Evolutionary conservation across 805 yeast species (phyloP), one percentile per base, ranked within the genome.

Genomic region (Pichia occidentalis): DNA sequence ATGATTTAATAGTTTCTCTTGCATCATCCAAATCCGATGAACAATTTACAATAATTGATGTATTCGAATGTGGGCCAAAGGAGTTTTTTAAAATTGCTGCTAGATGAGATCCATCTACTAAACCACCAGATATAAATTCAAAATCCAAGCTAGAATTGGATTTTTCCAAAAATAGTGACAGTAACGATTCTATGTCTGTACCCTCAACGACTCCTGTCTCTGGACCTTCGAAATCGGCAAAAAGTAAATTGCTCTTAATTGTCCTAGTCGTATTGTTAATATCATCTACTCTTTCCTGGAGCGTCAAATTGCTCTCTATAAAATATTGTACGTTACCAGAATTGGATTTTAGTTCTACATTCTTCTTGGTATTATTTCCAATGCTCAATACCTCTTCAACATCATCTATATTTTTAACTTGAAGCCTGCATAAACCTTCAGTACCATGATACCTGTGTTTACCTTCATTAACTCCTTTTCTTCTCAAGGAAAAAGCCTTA

Each of bases 201-300:
- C n/a, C n/a, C n/a, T n/a, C n/a, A n/a, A n/a, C n/a, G n/a, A n/a
- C n/a, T n/a, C n/a, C n/a, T n/a, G n/a, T n/a, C 57, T 88, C 95
- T 17, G 90, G 79, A 5, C 95, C 95, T 0, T 95, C 95, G 46
- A 86, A 66, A 60, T 86, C 96, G 10, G 85, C 90, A 25, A 86
- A 58, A 49, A 78, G 81, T 43, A 86, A 64, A 42, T 73, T 76
- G 5, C 87, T 80, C 26, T 69, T 65, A 53, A 75, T 80, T 16
- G 73, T 65, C n/a, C 70, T 66, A 4, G 59, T 59, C 14, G 65
- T 44, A 48, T 72, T 68, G 51, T 73, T 74, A 51, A 83, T 90
- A 20, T 38, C 34, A 11, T 19, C 68, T 63, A 56, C 84, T 85
- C 84, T 82, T 78, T 37, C n/a, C n/a, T n/a, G n/a, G n/a, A n/a